Conservation (phyloP, 305 asterid species). For the Fraxinus angustifolia region DNA sequence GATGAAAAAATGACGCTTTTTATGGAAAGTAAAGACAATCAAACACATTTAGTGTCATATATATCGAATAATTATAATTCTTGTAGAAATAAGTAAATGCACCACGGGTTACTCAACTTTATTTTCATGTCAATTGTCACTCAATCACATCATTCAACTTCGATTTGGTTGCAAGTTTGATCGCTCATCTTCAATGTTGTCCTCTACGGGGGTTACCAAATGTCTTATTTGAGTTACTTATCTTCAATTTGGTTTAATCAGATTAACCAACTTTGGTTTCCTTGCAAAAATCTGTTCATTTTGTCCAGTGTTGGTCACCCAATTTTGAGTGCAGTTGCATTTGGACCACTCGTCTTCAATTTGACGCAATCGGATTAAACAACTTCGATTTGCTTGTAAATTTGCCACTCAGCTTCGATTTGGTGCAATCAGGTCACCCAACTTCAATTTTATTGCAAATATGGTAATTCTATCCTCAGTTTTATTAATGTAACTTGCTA, state of each 20-base stretch:
- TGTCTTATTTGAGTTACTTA: neutral
- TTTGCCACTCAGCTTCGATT: neutral
- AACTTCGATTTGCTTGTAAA: neutral
- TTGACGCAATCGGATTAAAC: neutral
- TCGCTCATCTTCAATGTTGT: neutral
- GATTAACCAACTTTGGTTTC: neutral
- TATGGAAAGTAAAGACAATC: neutral
- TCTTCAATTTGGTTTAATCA: neutral
- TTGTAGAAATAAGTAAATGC: neutral
- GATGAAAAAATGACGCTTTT: neutral
- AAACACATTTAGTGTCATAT: neutral
- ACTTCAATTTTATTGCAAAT: neutral
- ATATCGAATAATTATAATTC: neutral
- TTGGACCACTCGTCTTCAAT: neutral
- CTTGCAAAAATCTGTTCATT: neutral
- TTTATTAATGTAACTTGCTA: neutral
- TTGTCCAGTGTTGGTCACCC: neutral
- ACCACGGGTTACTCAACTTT: neutral
- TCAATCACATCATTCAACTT: neutral
- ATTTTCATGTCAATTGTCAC: neutral
- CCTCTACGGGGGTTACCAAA: neutral
- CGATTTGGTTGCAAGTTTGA: neutral
- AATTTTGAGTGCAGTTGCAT: neutral
- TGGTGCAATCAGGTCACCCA: neutral
- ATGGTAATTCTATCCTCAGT: neutral